Evolutionary conservation across 371 early-diverging fungal genomes (phyloP), one percentile per base, ranked within the genome.

Genomic region (Sporodiniella umbellata): DNA sequence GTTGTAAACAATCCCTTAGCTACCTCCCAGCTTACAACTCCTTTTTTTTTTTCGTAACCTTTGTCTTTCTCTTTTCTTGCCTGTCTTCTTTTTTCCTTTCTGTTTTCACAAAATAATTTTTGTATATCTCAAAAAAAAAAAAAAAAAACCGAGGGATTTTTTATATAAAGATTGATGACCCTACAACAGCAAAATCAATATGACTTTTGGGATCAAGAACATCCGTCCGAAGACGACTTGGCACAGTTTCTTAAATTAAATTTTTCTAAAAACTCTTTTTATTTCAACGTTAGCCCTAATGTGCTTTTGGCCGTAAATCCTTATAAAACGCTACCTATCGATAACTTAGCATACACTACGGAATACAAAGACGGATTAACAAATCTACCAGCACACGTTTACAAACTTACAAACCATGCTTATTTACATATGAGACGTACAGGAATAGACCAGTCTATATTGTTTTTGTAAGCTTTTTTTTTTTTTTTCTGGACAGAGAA

Each of bases 401-500:
- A 87, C 66, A 85, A 90, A 54, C 63, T 90, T 39, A 86, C 80
- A 23, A 83, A 81, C 24, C 77, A 79, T 45, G 83, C 88, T 4
- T 89, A 89, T 58, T 64, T 82, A 57, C 92, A 78, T 79, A 92
- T 78, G 94, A 88, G 86, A 68, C 83, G 80, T 68, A 88, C 89
- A 68, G 92, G 80, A 45, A 87, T 80, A 70, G 95, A 80, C 75
- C 93, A 80, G 56, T 86, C 77, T 63, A 90, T 81, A 78, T 86
- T 88, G 44, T 68, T 82, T 30, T 30, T 25, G 21, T 51, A 45
- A 24, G 54, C 8, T 17, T 15, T 21, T 19, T 23, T 33, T 5
- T 38, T 38, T 26, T n/a, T 17, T 24, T 10, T 22, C 10, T 75
- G n/a, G n/a, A n/a, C n/a, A n/a, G n/a, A n/a, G n/a, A n/a, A n/a